These are phyloP conservation scores for Ustilago tritici DNA, from an alignment of 1,284 basidiomycete species.

Conservation along the genomic window DNA sequence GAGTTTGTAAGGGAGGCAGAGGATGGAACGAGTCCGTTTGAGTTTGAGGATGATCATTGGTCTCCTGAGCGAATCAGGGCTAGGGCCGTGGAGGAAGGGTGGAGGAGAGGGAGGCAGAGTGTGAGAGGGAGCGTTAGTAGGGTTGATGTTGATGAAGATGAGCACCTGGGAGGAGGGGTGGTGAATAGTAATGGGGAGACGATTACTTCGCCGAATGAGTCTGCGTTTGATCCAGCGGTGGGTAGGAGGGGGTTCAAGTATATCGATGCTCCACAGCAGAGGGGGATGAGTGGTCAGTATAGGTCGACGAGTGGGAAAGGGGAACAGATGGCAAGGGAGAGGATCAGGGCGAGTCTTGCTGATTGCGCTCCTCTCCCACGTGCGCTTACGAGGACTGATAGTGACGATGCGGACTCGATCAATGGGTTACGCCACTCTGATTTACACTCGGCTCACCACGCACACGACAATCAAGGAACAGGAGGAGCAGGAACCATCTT, in stretches of 20 bases:
- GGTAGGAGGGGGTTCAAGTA: constrained; percentile 26
- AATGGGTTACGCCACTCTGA: neutral
- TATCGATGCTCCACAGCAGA: constrained; percentile 12
- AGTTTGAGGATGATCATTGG: constrained; percentile 56
- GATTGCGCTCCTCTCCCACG: constrained; percentile 42
- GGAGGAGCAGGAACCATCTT: constrained; percentile 84
- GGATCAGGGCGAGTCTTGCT: constrained; percentile 43
- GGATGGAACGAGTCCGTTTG: constrained; percentile 41
- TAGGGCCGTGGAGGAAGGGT: constrained; percentile 10
- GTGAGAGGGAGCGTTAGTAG: neutral
- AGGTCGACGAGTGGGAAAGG: neutral
- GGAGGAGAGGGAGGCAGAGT: constrained; percentile 17
- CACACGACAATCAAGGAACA: neutral
- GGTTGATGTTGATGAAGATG: neutral
- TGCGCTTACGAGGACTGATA: neutral
- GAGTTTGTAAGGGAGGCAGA: constrained; percentile 65
- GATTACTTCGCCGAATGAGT: constrained; percentile 5
- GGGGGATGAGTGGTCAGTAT: neutral
- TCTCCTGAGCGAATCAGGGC: constrained; percentile 23
- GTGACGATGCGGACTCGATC: constrained; percentile 1
- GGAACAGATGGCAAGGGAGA: constrained; percentile 25
- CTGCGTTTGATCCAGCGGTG: neutral
- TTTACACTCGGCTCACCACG: neutral
- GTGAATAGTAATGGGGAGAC: neutral
- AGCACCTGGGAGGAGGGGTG: neutral